Conservation (phyloP, 2,329 filamentous ascomycete species). For the Fusarium piperis region DNA sequence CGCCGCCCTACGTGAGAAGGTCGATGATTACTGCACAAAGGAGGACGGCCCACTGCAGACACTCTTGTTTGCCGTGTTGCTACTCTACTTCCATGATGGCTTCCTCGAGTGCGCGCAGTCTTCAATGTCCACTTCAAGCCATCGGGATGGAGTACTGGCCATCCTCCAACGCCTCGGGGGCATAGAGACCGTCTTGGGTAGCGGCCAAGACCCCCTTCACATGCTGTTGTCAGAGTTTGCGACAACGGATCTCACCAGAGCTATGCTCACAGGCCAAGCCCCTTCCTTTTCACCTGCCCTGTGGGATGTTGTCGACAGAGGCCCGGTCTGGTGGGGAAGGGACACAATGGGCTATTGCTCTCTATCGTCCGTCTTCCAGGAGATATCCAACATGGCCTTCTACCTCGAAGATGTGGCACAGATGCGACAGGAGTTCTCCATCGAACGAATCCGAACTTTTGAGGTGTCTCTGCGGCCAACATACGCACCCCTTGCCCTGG, state of each 20-base stretch:
- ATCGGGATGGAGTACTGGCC: slow-evolving; percentile 49
- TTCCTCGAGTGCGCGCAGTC: slow-evolving; percentile 48
- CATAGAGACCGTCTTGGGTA: slow-evolving; percentile 36
- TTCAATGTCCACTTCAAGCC: slow-evolving; percentile 47
- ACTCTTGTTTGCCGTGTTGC: slow-evolving; percentile 52
- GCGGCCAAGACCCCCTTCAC: slow-evolving; percentile 44
- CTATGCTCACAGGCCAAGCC: slow-evolving; percentile 50
- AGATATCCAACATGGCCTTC: slow-evolving; percentile 44
- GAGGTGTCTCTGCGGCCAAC: slow-evolving; percentile 40
- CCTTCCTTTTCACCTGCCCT: slow-evolving; percentile 50
- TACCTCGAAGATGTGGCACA: slow-evolving; percentile 37
- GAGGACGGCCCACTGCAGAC: slow-evolving; percentile 46
- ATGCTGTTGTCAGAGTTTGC: slow-evolving; percentile 56
- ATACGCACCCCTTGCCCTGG: slow-evolving; percentile 41
- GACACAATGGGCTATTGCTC: slow-evolving; percentile 49
- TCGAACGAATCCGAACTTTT: slow-evolving; percentile 42
- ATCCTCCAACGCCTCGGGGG: slow-evolving; percentile 48
- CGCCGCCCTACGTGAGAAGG: slow-evolving; percentile 46
- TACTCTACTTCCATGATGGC: slow-evolving; percentile 55
- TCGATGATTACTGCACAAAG: slow-evolving; percentile 45
- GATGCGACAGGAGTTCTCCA: slow-evolving; percentile 39
- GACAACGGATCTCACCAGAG: slow-evolving; percentile 54
- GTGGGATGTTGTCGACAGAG: slow-evolving; percentile 52
- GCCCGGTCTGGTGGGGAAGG: slow-evolving; percentile 55
- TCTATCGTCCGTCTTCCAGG: slow-evolving; percentile 47